Conservation (phyloP, 176 grass and related monocot genomes). For the Aegilops longissima region DNA sequence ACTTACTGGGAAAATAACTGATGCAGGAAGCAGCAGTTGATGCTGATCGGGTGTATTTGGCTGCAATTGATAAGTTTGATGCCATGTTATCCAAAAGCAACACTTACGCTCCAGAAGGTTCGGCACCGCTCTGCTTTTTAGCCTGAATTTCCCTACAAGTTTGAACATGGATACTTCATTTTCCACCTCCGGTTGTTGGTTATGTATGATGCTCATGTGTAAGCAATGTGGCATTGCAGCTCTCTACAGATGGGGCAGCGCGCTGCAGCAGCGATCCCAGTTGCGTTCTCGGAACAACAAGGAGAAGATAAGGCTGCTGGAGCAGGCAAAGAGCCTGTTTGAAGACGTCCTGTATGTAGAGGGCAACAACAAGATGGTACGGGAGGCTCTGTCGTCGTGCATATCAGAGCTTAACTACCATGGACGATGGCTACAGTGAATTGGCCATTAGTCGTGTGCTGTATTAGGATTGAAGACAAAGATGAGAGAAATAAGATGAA, state of each 20-base stretch:
- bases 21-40: constrained; percentile 82
- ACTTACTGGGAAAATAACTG: constrained; percentile 8
- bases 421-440: constrained; percentile 45
- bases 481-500: neutral
- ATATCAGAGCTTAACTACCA: constrained; percentile 87
- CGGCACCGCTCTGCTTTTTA: neutral
- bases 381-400: constrained; percentile 79
- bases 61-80: constrained; percentile 95
- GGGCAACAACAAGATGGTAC: constrained; percentile 59
- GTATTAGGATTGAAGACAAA: neutral
- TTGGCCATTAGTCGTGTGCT: neutral
- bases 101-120: constrained; percentile 80
- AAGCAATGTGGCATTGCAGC: constrained; percentile 48
- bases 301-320: constrained; percentile 82
- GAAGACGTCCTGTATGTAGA: constrained; percentile 87
- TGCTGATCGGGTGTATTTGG: constrained; percentile 80
- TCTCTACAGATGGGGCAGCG: constrained; percentile 85
- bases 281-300: constrained; percentile 50
- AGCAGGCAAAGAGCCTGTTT: constrained; percentile 89
- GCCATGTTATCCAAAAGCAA: constrained; percentile 79
- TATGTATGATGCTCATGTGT: neutral
- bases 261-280: constrained; percentile 77
- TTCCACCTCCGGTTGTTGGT: neutral
- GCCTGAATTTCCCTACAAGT: neutral
- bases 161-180: neutral